Base-by-base conservation (phyloP, 2,329 filamentous ascomycete species). In the Beauveria varroae region DNA sequence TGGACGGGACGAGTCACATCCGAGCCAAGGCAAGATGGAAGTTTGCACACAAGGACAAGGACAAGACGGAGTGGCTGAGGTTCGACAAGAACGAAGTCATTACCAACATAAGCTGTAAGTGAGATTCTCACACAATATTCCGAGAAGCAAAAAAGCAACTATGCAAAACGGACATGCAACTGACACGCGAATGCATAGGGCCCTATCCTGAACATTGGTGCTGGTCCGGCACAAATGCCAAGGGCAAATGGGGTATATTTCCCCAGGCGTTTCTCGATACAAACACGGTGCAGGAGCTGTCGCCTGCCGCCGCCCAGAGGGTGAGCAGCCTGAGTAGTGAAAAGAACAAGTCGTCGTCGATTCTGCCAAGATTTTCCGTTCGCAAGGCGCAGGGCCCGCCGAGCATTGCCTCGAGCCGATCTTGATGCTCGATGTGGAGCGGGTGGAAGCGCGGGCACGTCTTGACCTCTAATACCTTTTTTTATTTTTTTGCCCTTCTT, bases 31-130 rank as follows among this genome's bases (percentile, higher is more conserved):
- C 81, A 14, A 75, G 75, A 62, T 85, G 82, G 82, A 82, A 77
- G 69, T 85, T 82, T 71, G 73, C 74, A 54, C 75, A 74, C 24
- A 75, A 76, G 55, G 74, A 77, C 10, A 68, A 66, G 59, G 65
- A 68, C 14, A 69, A 68, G 24, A 75, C 75, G 30, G 70, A 77
- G 12, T 85, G 82, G 82, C 72, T 85, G n/a, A 78, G 74, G 64
- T 83, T 90, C 67, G 85, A 87, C 34, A 87, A 86, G 68, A 84
- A 84, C 22, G 87, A 90, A 64, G 77, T 80, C 3, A 87, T 89
- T 18, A 85, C 79, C 65, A 90, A 87, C 72, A 90, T 84, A 26
- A 75, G 73, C 57, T 83, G 81, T 81, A 68, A 75, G 80, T 77
- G 40, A 37, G 12, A 34, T 9, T 1, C 9, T 4, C 16, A 9